Evolutionary conservation across 202 grass and related monocot genomes (phyloP), one percentile per base, ranked within the genome.

Genomic region (Zoysia matrella): DNA sequence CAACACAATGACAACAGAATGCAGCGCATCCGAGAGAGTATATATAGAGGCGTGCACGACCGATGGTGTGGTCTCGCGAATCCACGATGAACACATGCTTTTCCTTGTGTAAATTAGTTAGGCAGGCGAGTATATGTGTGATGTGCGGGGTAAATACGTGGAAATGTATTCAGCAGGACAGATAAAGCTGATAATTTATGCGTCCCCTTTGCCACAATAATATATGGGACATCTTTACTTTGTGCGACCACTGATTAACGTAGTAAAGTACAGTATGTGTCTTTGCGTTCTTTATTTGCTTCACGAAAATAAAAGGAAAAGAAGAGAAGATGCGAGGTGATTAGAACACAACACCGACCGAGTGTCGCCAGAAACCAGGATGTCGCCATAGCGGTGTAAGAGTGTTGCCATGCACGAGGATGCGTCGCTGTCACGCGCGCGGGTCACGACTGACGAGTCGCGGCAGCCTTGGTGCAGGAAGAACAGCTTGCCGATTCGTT

Each of bases 321-420:
- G 7, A 36, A 36, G 30, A 36, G 57, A 36, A 63, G 30, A 63
- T 10, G 30, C 30, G 6, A 3, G 60, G 67, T 13, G 67, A 70
- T 22, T 9, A 45, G 14, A 53, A 30, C 3, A 16, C 30, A 36
- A 14, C 7, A 18, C 6, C 18, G 15, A 58, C 7, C 1, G 5
- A 36, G 30, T 36, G 30, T 13, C n/a, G 67, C 50, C 1, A 53
- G 41, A 75, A 60, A 67, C 9, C 53, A 73, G 53, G 87, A 86
- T 89, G 87, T 89, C 87, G 83, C 87, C 87, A 89, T 89, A 43
- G 53, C 1, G 67, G 3, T 78, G 87, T 86, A 89, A 89, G 45
- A 8, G 62, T 89, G 87, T 86, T 73, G 87, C 47, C 87, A 89
- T 89, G 61, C 47, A 12, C 3, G 6, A 10, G 49, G 71, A 73